Evolutionary conservation across 177 flowering plant species (phyloP), one percentile per base, ranked within the genome.

Genomic region (Tripterygium wilfordii): DNA sequence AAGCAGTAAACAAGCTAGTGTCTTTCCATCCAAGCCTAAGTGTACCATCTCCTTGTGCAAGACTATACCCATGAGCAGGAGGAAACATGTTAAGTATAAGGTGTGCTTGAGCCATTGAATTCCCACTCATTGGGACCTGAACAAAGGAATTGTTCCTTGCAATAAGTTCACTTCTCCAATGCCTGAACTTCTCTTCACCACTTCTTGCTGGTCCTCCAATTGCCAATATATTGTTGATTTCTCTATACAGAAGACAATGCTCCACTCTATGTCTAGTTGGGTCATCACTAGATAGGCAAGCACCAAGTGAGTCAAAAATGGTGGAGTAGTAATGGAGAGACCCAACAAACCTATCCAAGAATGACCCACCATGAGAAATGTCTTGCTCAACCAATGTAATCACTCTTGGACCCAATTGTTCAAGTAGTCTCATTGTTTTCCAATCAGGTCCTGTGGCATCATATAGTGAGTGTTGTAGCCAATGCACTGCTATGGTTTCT

Each of bases 21-120:
- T 72, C 83, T 57, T 78, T 85, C 94, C 89, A 85, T 4, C 94
- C 85, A 23, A 85, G 68, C 64, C 64, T 74, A 1, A 80, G 65
- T 0, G 74, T 72, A 9, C 85, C 95, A 58, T 80, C 81, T 24
- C 78, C 84, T 53, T 72, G 78, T 0, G 58, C 70, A 45, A 82
- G 79, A 20, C 71, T 79, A 52, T 82, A 82, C 14, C 94, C 94
- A 57, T 70, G 73, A 12, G 64, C 54, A 1, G 72, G 69, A 39
- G 79, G 76, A 42, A 62, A 76, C 87, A 82, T 85, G 60, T 80
- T 82, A 37, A 85, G 62, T 23, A 82, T 78, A 12, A 82, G 64
- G 60, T 76, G 85, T 0, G 87, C 87, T 30, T 85, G 89, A 23
- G 87, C 82, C 82, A 78, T 71, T 1, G 84, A 42, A 45, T 69